Conservation (phyloP, 2,329 filamentous ascomycete genomes). For the Sporothrix curviconia region DNA sequence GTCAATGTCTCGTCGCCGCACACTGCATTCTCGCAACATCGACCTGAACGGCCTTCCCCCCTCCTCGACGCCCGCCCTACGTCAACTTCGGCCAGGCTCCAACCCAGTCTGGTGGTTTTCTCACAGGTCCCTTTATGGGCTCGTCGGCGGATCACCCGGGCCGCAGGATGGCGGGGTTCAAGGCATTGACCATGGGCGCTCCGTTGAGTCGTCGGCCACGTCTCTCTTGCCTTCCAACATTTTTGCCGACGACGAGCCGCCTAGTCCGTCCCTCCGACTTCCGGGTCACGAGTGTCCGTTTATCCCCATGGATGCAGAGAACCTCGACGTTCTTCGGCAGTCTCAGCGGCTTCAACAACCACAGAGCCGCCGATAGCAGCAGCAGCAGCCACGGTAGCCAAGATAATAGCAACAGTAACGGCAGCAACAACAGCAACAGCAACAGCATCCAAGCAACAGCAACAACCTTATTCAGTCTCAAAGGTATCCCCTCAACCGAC, state of each 20-base stretch:
- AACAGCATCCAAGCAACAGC: neutral
- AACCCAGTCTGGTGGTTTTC: conserved; percentile 41
- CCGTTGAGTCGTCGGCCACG: conserved; percentile 70
- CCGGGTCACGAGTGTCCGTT: conserved; percentile 31
- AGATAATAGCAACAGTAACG: neutral
- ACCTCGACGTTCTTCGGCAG: conserved; percentile 25
- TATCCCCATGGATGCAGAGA: conserved; percentile 26
- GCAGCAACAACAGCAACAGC: neutral
- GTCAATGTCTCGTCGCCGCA: conserved; percentile 35
- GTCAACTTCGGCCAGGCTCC: conserved; percentile 7
- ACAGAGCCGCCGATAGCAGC: conserved; percentile 8
- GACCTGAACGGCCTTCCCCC: conserved; percentile 25
- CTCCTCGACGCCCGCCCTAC: conserved; percentile 29
- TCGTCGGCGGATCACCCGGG: conserved; percentile 36
- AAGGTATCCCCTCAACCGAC: neutral
- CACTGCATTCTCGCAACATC: conserved; percentile 33
- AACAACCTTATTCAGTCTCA: neutral
- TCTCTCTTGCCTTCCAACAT: conserved; percentile 65
- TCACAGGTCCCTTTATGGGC: conserved; percentile 48
- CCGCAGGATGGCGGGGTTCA: conserved; percentile 52
- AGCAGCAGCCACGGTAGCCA: conserved; percentile 10
- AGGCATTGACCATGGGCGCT: conserved; percentile 55
- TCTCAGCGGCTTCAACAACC: conserved; percentile 1
- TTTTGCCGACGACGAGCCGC: conserved; percentile 50
- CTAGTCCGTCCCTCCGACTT: conserved; percentile 33